Percentiles rank a stretch among this genome's conserved stretches.
Evolutionary conservation across 176 grass and related monocot genomes (phyloP).

Genomic region (Eleusine indica): DNA sequence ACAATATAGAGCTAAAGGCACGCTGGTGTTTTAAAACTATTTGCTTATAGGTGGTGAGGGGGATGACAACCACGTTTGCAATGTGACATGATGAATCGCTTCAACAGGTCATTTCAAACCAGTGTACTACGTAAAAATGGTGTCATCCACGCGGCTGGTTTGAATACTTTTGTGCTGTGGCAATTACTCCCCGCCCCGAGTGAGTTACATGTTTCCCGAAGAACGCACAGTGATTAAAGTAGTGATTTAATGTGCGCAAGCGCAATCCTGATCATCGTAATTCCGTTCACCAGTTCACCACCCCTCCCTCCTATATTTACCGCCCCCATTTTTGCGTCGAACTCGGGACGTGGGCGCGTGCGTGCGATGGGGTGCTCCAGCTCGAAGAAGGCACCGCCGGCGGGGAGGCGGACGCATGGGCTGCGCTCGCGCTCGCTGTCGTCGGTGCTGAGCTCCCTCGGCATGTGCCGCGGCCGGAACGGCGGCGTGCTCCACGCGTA

Average conservation of each 20-base stretch:
- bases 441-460: constrained; percentile 47
- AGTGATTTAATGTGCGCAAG: constrained; percentile 6
- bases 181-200: background rate
- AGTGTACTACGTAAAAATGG: background rate
- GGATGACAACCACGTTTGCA: background rate
- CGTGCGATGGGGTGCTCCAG: constrained; percentile 74
- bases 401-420: background rate
- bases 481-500: constrained; percentile 25
- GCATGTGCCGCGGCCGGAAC: constrained; percentile 36
- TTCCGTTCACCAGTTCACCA: constrained; percentile 1
- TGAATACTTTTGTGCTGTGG: background rate
- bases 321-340: background rate
- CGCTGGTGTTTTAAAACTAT: background rate
- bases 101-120: background rate
- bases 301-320: constrained; percentile 9
- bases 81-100: background rate
- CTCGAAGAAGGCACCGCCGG: constrained; percentile 51
- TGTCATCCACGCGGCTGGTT: background rate
- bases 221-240: background rate
- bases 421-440: constrained; percentile 14
- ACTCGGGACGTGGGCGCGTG: background rate
- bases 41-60: background rate
- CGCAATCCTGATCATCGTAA: background rate
- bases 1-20: background rate
- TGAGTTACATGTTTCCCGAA: background rate